A percentile compares a stretch with the other conserved stretches of the same genome.
Evolutionary conservation across 192 early-diverging fungal species (phyloP).

Genomic region (Geranomyces michiganensis): DNA sequence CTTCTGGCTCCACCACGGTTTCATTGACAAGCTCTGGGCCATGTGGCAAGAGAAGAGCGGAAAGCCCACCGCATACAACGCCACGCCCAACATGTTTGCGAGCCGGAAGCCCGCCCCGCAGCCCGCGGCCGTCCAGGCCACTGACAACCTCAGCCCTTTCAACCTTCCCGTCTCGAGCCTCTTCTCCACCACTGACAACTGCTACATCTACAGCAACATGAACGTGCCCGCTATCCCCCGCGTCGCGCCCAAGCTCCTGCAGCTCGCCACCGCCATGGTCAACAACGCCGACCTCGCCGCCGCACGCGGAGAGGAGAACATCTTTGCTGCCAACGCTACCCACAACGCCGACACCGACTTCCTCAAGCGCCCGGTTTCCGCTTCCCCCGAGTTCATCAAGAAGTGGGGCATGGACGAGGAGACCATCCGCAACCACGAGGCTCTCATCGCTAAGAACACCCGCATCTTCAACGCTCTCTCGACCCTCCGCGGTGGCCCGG

Average conservation of each 20-base stretch:
- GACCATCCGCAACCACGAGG: not conserved
- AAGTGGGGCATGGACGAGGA: conserved; percentile 4
- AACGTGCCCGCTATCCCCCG: not conserved
- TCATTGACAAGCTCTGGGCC: conserved; percentile 65
- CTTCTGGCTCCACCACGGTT: conserved; percentile 69
- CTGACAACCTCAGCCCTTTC: conserved; percentile 4
- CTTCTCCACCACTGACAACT: conserved; percentile 2
- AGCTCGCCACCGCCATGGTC: conserved; percentile 5
- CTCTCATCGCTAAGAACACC: not conserved
- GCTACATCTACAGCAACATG: conserved; percentile 18
- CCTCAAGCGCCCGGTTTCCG: conserved; percentile 7
- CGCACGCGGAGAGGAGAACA: not conserved
- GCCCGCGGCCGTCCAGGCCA: not conserved
- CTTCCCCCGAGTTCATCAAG: not conserved
- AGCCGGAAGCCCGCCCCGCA: not conserved
- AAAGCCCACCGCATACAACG: conserved; percentile 12
- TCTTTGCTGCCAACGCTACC: conserved; percentile 16
- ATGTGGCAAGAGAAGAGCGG: conserved; percentile 51
- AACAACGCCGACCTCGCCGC: conserved; percentile 8
- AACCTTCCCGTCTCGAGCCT: conserved; percentile 1
- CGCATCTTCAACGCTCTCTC: conserved; percentile 15
- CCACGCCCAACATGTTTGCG: not conserved
- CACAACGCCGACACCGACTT: conserved; percentile 11
- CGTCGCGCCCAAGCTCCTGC: conserved; percentile 4
- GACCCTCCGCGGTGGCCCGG: not conserved